Base-by-base conservation (phyloP, 2,329 filamentous ascomycete species). In the Sporothrix schenckii region DNA sequence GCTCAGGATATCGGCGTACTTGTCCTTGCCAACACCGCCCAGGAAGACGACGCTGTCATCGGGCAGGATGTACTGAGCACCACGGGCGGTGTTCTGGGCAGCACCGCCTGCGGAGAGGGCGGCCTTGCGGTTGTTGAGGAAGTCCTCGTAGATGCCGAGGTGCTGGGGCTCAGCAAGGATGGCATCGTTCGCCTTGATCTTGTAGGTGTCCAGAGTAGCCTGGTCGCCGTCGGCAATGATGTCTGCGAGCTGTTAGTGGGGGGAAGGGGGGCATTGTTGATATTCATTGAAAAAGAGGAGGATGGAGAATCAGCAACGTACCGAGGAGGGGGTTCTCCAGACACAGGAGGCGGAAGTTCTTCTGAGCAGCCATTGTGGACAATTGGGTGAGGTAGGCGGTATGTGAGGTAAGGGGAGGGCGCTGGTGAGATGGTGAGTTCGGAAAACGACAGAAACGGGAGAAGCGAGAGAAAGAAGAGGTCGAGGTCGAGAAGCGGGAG, bases 271-370 rank as follows among this genome's bases (percentile, higher is more conserved):
- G 27, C 27, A 5, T 7, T 34, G 34, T 34, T 34, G 34, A 34
- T 34, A 34, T 6, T 24, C 13, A 34, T 53, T 21, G 21, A 27
- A 9, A 21, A 41, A 30, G 27, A 30, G 27, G 27, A 60, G 34
- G 56, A 60, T 5, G 3, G 47, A 69, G 66, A 39, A 34, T 21
- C 19, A 24, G 60, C 6, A 21, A 82, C 86, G 76, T 84, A 94
- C 92, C 94, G 77, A 99, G 91, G 77, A 99, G 90, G 81, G 95
- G 95, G 83, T 99, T 99, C 90, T 97, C 95, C 78, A 99, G 84
- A 83, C 91, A 95, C 79, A 98, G 87, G 78, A 99, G 91, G 81
- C 92, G 86, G 84, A 91, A 98, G 82, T 93, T 90, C 83, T 93
- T 91, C 76, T 82, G 79, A 76, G 89, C 81, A 79, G 92, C 86